Base-by-base conservation (phyloP, 352 stramenopile species). In the Phytophthora colocasiae region DNA sequence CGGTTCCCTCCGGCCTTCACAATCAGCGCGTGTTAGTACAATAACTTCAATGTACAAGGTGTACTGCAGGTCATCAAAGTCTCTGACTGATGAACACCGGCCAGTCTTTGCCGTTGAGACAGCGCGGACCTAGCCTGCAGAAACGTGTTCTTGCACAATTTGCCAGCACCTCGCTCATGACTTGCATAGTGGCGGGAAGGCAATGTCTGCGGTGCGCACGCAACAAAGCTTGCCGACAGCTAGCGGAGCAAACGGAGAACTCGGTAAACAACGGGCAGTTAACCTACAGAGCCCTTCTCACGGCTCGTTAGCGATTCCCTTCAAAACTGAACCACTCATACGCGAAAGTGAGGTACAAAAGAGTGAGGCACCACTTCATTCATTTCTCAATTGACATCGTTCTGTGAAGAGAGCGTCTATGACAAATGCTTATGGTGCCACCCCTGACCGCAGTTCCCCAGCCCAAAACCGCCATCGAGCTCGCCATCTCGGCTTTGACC, bases 31-130 rank as follows among this genome's bases (percentile, higher is more conserved):
- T 46, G 29, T 62, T 62, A 22, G 29, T 26, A 15, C 17, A 63
- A 55, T 32, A 60, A 60, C 58, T 66, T 66, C 49, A 66, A 66
- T 22, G 29, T 5, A 19, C 19, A 19, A 19, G 19, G 19, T 54
- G 27, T 36, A 12, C 36, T 36, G 12, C 17, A 31, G 11, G 46
- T 11, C 49, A 58, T 66, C 48, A 66, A 48, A 12, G 10, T 22
- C 17, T 14, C 4, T 14, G 11, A 19, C 22, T 66, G 48, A 66
- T 66, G 58, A 66, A 53, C 58, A 7, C 14, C 27, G 58, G 47
- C 38, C 36, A 43, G 27, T 65, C 29, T 51, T 48, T 58, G 39
- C 19, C 39, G 24, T 60, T 66, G 58, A 66, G 48, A 60, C 58
- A 59, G 58, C 27, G 36, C 56, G 17, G 56, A 57, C 56, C 56